Evolutionary conservation across 2,329 filamentous ascomycete species (phyloP), one percentile per base, ranked within the genome.

Genomic region (Trichoderma sp.): DNA sequence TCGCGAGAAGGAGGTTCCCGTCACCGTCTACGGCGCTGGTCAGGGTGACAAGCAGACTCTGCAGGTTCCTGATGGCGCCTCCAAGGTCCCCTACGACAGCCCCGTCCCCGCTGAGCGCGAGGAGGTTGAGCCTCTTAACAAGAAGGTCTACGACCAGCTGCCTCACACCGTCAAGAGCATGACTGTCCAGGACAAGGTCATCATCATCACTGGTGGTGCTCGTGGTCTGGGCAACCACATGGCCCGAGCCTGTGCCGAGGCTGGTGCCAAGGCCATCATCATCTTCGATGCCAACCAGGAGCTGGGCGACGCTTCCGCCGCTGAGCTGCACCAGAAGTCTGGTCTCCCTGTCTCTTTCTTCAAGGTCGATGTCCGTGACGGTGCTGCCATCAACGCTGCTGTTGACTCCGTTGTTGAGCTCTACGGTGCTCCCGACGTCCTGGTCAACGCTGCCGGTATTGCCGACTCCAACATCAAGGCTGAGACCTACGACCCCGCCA

Each of bases 401-500:
- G 90, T 94, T 68, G 85, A 89, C 74, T 86, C 88, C 71, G 88
- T 93, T 53, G 87, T 89, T 57, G 85, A 89, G 73, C 85, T 90
- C 73, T 92, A 91, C 76, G 92, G 92, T 68, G 84, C 87, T 12
- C 88, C 93, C 13, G 91, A 95, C 77, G 89, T 93, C 36, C 85
- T 95, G n/a, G 87, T 95, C 83, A 94, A 93, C 84, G 90, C 91
- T 63, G 92, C 92, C 59, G 92, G 92, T 79, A 93, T 95, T 74
- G 92, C 92, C 74, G 92, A 94, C 81, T 94, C 92, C 80, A 94
- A 94, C 86, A 92, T 94, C 84, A 92, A 92, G 81, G 92, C 92
- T 64, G 92, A 94, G 86, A 89, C 85, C 23, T 94, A 95, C 83
- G 89, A 93, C 79, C 86, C 88, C 32, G 88, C 90, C 80, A 93